A percentile compares a stretch with the other conserved stretches of the same genome.
phyloP scores from a whole-genome alignment of 2,329 filamentous ascomycete species.

The Ploettnerulaceae sp. region DNA sequence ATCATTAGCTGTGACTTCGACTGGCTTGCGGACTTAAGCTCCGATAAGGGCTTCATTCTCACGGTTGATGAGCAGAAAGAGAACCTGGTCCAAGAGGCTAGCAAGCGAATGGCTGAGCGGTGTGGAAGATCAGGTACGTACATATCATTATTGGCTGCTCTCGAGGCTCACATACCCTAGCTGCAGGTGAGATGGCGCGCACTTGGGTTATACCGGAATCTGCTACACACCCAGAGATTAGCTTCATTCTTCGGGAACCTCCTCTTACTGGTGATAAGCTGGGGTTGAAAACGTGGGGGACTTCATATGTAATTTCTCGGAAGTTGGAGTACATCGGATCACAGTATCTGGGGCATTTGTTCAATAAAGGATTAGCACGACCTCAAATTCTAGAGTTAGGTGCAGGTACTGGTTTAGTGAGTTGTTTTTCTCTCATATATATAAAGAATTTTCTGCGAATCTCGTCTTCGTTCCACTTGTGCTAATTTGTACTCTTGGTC shows the following conservation, averaged over 20 bases:
- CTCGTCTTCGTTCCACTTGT: neutral
- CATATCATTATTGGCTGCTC: neutral
- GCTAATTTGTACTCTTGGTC: constrained; percentile 38
- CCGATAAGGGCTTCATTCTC: constrained; percentile 24
- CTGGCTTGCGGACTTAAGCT: constrained; percentile 50
- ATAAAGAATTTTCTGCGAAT: neutral
- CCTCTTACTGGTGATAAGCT: constrained; percentile 82
- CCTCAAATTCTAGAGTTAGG: constrained; percentile 67
- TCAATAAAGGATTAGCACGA: constrained; percentile 30
- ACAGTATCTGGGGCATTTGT: constrained; percentile 29
- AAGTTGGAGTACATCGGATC: constrained; percentile 50
- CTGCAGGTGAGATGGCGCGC: constrained; percentile 46
- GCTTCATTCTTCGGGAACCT: constrained; percentile 76
- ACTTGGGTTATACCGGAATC: constrained; percentile 52
- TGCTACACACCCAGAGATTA: constrained; percentile 41
- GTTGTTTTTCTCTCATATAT: too few relatives aligned
- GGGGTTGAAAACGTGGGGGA: constrained; percentile 80
- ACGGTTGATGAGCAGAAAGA: constrained; percentile 59
- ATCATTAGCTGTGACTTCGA: constrained; percentile 62
- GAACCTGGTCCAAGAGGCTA: constrained; percentile 71
- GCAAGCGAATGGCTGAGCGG: constrained; percentile 74
- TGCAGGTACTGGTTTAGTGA: constrained; percentile 12
- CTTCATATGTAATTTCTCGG: constrained; percentile 77
- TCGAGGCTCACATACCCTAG: neutral
- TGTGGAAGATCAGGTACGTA: constrained; percentile 68